These are phyloP conservation scores for Solanum hybrid DNA, from an alignment of 305 asterid species.

Conservation along the genomic window DNA sequence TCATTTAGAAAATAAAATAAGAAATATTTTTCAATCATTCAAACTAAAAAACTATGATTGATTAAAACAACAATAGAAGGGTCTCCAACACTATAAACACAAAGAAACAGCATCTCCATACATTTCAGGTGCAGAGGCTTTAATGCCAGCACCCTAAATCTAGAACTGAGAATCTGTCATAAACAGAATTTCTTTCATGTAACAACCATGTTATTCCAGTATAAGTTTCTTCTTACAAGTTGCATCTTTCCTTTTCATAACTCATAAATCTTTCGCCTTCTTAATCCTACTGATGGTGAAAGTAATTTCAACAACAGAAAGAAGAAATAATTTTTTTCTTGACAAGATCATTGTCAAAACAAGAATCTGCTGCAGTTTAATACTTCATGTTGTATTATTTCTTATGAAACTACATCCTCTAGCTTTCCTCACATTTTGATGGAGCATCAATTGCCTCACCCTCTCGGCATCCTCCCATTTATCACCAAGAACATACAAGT, in stretches of 20 bases:
- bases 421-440: conserved; percentile 37
- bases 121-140: neutral
- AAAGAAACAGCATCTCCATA: neutral
- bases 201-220: neutral
- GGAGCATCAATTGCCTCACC: conserved; percentile 38
- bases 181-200: neutral
- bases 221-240: neutral
- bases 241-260: neutral
- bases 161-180: neutral
- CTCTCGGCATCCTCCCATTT: conserved; percentile 48
- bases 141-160: neutral
- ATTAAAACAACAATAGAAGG: neutral
- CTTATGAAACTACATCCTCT: conserved; percentile 46
- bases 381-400: conserved; percentile 4
- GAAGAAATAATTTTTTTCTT: neutral
- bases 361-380: neutral
- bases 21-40: neutral
- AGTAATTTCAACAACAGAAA: neutral
- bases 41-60: neutral
- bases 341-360: neutral
- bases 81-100: neutral
- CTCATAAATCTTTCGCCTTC: neutral
- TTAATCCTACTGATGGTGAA: neutral
- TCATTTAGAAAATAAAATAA: neutral
- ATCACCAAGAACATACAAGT: conserved; percentile 39